Base-by-base conservation (phyloP, 176 grass and related monocot genomes). In the Oryza rufipogon region DNA sequence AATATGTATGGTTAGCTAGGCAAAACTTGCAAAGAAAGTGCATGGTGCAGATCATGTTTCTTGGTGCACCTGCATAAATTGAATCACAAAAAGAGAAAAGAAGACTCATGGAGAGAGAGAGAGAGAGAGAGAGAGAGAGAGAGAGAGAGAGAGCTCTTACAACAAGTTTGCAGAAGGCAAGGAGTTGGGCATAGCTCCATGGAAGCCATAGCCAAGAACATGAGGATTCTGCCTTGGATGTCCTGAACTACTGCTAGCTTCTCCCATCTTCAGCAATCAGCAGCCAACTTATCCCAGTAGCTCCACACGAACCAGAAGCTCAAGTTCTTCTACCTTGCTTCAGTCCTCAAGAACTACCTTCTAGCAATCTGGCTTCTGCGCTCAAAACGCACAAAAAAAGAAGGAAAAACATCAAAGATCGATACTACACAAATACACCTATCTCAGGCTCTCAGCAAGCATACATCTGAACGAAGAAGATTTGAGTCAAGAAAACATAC, bases 121-220 rank as follows among this genome's bases (percentile, higher is more conserved):
- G 30, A 30, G 30, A 30, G 30, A 30, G 30, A 30, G n/a, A n/a
- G n/a, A n/a, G n/a, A n/a, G n/a, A 32, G 30, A 32, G 30, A 23
- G 20, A 16, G 23, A 45, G 56, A 47, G 54, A 71, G 71, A 63
- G 5, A 1, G 9, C 4, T 77, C 81, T 88, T 81, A 93, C 92
- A 91, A 93, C 80, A 91, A 91, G 68, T 79, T 88, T 11, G 88
- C 77, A 26, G 84, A 34, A 73, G 79, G 82, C 68, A 73, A 65
- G 64, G 84, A 68, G 84, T 14, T 87, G 80, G 63, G 20, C 71
- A 84, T 68, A 84, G 80, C 48, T 46, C 68, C 83, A 68, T 82
- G 80, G 84, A 90, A 90, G 84, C 77, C 81, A 81, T 84, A 73
- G 41, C 66, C 85, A 80, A 91, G 64, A 75, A 75, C 70, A 83